phyloP scores from a whole-genome alignment of 2,329 filamentous ascomycete genomes.

The Aspergillus clavatus region DNA sequence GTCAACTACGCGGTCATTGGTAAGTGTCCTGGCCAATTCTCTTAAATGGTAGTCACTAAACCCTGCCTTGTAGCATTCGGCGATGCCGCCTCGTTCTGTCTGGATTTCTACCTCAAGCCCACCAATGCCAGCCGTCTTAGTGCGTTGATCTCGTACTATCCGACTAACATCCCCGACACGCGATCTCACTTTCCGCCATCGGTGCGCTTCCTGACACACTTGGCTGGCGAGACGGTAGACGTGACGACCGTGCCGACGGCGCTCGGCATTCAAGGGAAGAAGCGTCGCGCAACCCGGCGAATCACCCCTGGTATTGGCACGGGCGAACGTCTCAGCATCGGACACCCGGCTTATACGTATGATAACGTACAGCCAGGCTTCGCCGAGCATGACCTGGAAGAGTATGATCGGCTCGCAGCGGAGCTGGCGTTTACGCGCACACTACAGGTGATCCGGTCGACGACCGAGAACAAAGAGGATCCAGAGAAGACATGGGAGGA shows the following conservation, averaged over 20 bases:
- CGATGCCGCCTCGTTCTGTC: slow-evolving; percentile 55
- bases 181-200: slow-evolving; percentile 31
- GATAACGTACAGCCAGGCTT: slow-evolving; percentile 59
- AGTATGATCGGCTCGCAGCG: slow-evolving; percentile 60
- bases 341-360: slow-evolving; percentile 48
- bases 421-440: slow-evolving; percentile 67
- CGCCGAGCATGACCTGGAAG: slow-evolving; percentile 64
- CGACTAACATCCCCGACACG: slow-evolving; percentile 52
- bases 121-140: slow-evolving; percentile 50
- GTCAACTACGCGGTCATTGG: slow-evolving; percentile 61
- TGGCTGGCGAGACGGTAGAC: slow-evolving; percentile 49
- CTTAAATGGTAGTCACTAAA: neutral
- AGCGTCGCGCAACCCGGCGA: slow-evolving; percentile 44
- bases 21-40: slow-evolving; percentile 28
- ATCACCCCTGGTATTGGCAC: slow-evolving; percentile 50
- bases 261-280: slow-evolving; percentile 51
- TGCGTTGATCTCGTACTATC: slow-evolving; percentile 61
- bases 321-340: slow-evolving; percentile 39
- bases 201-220: slow-evolving; percentile 53
- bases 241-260: slow-evolving; percentile 48
- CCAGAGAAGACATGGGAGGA: slow-evolving; percentile 34
- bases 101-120: slow-evolving; percentile 55
- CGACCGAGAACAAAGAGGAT: slow-evolving; percentile 47
- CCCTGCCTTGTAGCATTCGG: slow-evolving; percentile 50
- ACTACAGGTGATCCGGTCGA: slow-evolving; percentile 54